Base-by-base conservation (phyloP, 1,284 basidiomycete genomes). In the Ustilago trichophora region DNA sequence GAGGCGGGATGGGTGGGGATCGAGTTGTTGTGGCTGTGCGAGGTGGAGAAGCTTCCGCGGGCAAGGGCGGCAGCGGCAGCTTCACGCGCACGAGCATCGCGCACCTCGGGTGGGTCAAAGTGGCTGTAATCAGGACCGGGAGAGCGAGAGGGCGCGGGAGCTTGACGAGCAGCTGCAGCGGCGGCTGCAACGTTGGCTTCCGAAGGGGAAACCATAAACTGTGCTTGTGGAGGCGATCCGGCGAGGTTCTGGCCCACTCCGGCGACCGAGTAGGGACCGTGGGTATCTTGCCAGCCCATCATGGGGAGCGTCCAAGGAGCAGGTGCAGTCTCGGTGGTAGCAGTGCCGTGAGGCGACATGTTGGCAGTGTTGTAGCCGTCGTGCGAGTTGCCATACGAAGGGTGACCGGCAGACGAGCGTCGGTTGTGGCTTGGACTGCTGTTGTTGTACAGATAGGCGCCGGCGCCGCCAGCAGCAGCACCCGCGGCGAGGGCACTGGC, bases 21-120 rank as follows among this genome's bases (percentile, higher is more conserved):
- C n/a, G 36, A 31, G 25, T 45, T 34, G 29, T 22, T 24, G 34
- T 67, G 40, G 41, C 43, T 49, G 26, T 58, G 24, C 3, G 52
- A 29, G 10, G 48, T 51, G 3, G 55, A 66, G 48, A 45, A 52
- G 32, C 52, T 57, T 29, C 43, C 55, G 1, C 53, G 33, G 1
- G 42, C 49, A 6, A 65, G 25, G 3, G 66, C 64, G 4, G 55
- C 65, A 29, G 53, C 67, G 15, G 73, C 72, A n/a, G 66, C 66
- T 42, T 77, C 60, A 16, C 65, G 46, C 11, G 62, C 68, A n/a
- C 75, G 64, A 19, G 55, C 56, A 24, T 72, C 73, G 10, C 73
- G 65, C 18, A 77, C 69, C 42, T 77, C 75, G 22, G 73, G 73
- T 13, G 75, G 71, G 51, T 77, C 75, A 41, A 77, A 67, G 46